Conservation (phyloP, 306 rosid species). For the Nissolia schottii region DNA sequence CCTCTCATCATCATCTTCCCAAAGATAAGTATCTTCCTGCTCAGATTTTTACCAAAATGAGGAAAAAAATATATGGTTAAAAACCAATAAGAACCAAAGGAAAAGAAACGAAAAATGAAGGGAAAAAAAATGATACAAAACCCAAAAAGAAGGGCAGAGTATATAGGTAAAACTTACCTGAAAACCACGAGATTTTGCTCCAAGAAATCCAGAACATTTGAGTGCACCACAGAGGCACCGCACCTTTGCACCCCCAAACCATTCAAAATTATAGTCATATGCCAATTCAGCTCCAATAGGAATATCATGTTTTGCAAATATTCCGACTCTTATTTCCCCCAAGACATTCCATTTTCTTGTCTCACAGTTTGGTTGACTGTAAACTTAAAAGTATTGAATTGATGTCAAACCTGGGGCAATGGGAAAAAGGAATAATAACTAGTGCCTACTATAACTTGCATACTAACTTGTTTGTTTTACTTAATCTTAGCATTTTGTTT, state of each 20-base stretch:
- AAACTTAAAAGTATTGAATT: conserved; percentile 34
- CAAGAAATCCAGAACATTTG: conserved; percentile 90
- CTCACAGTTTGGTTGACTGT: conserved; percentile 93
- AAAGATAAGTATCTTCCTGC: conserved; percentile 93
- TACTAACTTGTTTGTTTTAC: background rate
- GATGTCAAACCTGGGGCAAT: conserved; percentile 31
- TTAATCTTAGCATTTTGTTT: conserved; percentile 3
- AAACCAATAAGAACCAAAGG: conserved; percentile 11
- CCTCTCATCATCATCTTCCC: conserved; percentile 99
- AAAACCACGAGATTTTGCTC: conserved; percentile 97
- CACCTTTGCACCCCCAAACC: conserved; percentile 97
- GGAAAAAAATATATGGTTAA: conserved; percentile 26
- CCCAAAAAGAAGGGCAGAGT: background rate
- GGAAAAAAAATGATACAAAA: background rate
- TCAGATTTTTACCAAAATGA: conserved; percentile 19
- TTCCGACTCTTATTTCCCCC: conserved; percentile 96
- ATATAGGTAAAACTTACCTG: conserved; percentile 47
- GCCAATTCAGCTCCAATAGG: conserved; percentile 78
- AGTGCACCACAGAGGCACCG: conserved; percentile 95
- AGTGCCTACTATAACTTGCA: conserved; percentile 15
- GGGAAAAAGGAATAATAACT: conserved; percentile 21
- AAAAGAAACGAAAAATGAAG: background rate
- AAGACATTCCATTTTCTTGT: conserved; percentile 95
- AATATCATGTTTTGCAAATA: conserved; percentile 89
- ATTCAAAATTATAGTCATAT: conserved; percentile 92